A percentile compares a stretch with the other conserved stretches of the same genome.
Conservation (phyloP, 495 filamentous ascomycete species). For the Baudoinia panamericana region DNA sequence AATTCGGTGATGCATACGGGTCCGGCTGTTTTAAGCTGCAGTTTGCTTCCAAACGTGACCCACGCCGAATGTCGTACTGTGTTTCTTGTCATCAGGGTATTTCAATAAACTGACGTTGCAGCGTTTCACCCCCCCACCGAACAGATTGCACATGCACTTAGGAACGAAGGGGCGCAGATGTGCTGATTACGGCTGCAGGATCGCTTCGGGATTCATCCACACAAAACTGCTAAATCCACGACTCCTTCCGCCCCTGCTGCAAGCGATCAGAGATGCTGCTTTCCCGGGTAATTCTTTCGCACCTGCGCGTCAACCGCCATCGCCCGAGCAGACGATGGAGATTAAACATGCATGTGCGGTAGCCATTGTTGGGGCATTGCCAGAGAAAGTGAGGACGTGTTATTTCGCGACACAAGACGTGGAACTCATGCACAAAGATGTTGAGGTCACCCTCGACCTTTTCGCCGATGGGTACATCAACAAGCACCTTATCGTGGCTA, state of each 20-base stretch:
- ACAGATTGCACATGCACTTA: too few species aligned
- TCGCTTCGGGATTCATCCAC: slow-evolving; percentile 18
- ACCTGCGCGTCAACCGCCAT: slow-evolving; percentile 27
- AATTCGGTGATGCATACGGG: too few species aligned
- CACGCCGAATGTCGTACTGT: too few species aligned
- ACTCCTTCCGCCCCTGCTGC: slow-evolving; percentile 60
- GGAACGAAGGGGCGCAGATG: too few species aligned
- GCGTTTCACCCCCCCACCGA: too few species aligned
- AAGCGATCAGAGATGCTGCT: slow-evolving; percentile 53
- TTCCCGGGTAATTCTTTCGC: slow-evolving; percentile 65
- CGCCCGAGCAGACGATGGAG: slow-evolving; percentile 33
- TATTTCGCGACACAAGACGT: slow-evolving; percentile 41
- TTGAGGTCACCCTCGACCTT: slow-evolving; percentile 49
- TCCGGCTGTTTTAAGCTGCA: too few species aligned
- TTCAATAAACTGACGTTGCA: too few species aligned
- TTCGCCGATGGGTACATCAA: slow-evolving; percentile 77
- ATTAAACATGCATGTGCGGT: slow-evolving; percentile 46
- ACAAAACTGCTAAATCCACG: slow-evolving; percentile 51
- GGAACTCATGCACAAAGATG: slow-evolving; percentile 22
- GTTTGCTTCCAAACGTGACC: too few species aligned
- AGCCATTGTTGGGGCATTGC: slow-evolving; percentile 39
- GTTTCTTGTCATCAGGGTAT: too few species aligned
- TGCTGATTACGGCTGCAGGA: slow-evolving; percentile 8
- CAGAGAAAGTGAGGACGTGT: slow-evolving; percentile 31
- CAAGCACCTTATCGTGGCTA: slow-evolving; percentile 68